These are phyloP conservation scores for Fusarium abutilonis DNA, from an alignment of 2,329 filamentous ascomycete genomes.

Conservation along the genomic window DNA sequence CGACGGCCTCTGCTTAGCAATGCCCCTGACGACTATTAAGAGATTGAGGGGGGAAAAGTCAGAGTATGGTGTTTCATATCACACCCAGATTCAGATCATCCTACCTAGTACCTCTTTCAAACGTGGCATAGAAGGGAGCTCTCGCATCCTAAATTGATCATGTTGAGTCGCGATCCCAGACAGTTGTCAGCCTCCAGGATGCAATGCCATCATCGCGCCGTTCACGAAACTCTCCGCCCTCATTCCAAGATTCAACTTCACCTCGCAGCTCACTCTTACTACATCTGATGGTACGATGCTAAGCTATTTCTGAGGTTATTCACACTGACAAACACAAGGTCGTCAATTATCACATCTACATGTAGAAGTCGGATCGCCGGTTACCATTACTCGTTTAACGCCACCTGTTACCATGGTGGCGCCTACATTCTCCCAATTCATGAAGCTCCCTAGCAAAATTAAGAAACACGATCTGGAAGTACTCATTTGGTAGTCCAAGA, in stretches of 20 bases:
- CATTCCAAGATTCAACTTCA: background rate
- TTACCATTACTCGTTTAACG: background rate
- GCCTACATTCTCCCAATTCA: slow-evolving; percentile 4
- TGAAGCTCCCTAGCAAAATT: slow-evolving; percentile 10
- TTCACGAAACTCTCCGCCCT: background rate
- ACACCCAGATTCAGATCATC: no score
- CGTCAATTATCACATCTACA: background rate
- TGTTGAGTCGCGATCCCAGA: background rate
- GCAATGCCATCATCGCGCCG: background rate
- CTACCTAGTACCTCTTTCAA: no score
- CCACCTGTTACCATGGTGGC: background rate
- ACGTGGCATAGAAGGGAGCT: no score
- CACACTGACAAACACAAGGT: background rate
- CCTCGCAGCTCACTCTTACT: background rate
- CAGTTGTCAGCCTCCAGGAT: background rate
- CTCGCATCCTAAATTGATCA: background rate
- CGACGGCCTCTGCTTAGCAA: no score
- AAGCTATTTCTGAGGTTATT: background rate
- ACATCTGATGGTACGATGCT: background rate
- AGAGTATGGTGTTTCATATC: no score
- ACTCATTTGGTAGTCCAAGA: slow-evolving; percentile 4
- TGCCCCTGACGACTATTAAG: no score
- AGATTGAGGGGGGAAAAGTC: no score
- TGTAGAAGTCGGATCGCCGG: background rate
- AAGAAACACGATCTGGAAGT: slow-evolving; percentile 1